Evolutionary conservation across 2,329 filamentous ascomycete genomes (phyloP), one percentile per base, ranked within the genome.

Genomic region (Triangularia verruculosa): DNA sequence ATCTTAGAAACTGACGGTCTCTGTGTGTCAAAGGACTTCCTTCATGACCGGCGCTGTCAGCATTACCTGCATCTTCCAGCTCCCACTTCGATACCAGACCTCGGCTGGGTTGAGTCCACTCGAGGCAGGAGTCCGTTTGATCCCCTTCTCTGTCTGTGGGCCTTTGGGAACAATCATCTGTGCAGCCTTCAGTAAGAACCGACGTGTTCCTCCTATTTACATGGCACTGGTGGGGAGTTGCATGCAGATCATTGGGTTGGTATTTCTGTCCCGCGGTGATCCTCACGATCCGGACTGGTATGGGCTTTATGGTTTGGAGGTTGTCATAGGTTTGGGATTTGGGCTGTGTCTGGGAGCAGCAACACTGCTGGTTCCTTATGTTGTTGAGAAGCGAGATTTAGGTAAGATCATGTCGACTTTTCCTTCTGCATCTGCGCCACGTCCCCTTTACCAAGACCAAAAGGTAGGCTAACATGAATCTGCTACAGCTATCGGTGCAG

Each of bases 21-120:
- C 9, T 9, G 4, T 30, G 4, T 30, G 9, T 30, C 28, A 4
- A n/a, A 59, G 57, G 30, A 59, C 13, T 39, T 43, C 30, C 5
- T 22, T 59, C 20, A 15, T 25, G 11, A 47, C n/a, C 11, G 57
- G 57, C 22, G 32, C 57, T 15, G 30, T 58, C 6, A 32, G 28
- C 28, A 32, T 58, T 13, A 39, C 57, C 9, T 59, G 57, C 32
- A 59, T 59, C 9, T 59, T 59, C 57, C 57, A 43, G 28, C 32
- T 59, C 15, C 57, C 57, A 4, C 57, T 47, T n/a, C 57, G 57
- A 2, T 47, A 34, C 15, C 57, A 59, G 32, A 59, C 32, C 7
- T 13, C 32, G 3, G 32, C 11, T 15, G 32, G 57, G 2, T 22
- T 47, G 28, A 11, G n/a, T n/a, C 57, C 57, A 6, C 30, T 59